Percentiles rank a stretch among this genome's conserved stretches.
Conservation (phyloP, 305 asterid genomes). For the Fraxinus nigra region DNA sequence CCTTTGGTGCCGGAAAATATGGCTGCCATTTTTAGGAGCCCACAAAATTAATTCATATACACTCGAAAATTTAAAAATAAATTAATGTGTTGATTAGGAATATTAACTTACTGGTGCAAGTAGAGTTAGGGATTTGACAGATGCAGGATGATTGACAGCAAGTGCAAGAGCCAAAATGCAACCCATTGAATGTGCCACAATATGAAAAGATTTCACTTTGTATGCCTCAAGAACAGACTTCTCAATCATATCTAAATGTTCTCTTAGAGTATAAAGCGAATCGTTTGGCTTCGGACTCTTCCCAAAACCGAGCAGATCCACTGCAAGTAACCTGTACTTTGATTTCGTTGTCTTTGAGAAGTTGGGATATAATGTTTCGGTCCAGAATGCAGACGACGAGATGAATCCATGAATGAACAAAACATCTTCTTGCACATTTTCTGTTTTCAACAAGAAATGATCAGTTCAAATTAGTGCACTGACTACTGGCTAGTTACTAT, state of each 20-base stretch:
- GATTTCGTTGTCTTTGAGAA: conserved; percentile 64
- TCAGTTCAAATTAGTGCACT: not conserved
- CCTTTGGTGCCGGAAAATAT: not conserved
- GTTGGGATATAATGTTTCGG: conserved; percentile 80
- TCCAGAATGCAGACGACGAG: conserved; percentile 86
- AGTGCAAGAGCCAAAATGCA: conserved; percentile 93
- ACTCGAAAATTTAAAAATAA: not conserved
- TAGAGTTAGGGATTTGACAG: conserved; percentile 73
- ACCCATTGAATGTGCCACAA: conserved; percentile 91
- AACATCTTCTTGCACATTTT: conserved; percentile 67
- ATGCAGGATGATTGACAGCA: conserved; percentile 63
- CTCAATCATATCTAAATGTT: conserved; percentile 88
- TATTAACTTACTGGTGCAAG: conserved; percentile 78
- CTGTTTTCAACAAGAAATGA: conserved; percentile 29
- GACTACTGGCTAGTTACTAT: not conserved
- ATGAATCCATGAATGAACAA: conserved; percentile 89
- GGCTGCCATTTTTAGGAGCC: not conserved
- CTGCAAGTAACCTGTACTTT: conserved; percentile 71
- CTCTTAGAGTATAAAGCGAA: not conserved
- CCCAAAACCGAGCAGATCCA: conserved; percentile 88
- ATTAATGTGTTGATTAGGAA: not conserved
- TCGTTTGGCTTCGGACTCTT: conserved; percentile 84
- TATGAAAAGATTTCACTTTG: conserved; percentile 79
- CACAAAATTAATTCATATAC: not conserved
- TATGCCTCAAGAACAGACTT: conserved; percentile 60